phyloP scores from a whole-genome alignment of 305 asterid species.

The Withania somnifera region DNA sequence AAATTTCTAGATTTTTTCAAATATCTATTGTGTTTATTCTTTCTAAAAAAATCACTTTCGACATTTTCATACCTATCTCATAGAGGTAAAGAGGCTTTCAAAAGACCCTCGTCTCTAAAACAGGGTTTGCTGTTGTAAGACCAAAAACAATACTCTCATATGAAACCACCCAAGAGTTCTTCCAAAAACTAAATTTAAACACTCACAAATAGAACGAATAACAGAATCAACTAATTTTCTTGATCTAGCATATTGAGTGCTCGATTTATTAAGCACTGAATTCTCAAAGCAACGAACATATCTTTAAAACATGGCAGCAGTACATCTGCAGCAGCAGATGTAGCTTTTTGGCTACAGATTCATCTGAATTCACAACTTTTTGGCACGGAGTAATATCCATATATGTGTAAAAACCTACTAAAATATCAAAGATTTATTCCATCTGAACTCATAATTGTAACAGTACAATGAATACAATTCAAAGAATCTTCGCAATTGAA shows the following conservation, averaged over 20 bases:
- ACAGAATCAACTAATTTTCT: background rate
- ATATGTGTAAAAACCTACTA: too few relatives aligned
- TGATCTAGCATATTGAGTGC: background rate
- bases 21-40: too few relatives aligned
- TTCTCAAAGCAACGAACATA: background rate
- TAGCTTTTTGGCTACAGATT: background rate
- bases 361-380: background rate
- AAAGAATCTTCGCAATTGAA: background rate
- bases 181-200: background rate
- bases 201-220: background rate
- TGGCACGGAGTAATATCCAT: too few relatives aligned
- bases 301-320: background rate
- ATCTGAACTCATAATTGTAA: background rate
- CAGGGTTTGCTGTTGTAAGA: background rate
- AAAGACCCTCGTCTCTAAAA: background rate
- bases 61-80: too few relatives aligned
- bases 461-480: background rate
- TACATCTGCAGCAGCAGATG: background rate
- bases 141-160: background rate
- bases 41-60: too few relatives aligned
- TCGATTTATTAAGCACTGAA: background rate
- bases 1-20: too few relatives aligned
- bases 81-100: too few relatives aligned
- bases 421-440: background rate
- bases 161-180: background rate